Conservation (phyloP, 495 filamentous ascomycete species). For the Lentithecium fluviatile region DNA sequence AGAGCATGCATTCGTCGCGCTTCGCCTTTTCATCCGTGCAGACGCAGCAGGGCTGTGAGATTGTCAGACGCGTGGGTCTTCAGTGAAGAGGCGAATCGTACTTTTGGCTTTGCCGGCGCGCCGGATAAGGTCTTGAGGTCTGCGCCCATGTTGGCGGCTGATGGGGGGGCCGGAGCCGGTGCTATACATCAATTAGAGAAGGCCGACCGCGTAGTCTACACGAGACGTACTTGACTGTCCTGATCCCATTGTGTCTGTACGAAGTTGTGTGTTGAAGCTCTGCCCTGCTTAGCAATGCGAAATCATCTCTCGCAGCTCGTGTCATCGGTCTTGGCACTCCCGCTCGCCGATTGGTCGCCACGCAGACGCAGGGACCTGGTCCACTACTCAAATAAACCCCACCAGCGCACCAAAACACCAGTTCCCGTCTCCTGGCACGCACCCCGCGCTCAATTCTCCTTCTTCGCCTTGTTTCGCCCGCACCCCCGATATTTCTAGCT, state of each 20-base stretch:
- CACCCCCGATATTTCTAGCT: conserved; percentile 12
- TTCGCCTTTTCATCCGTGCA: conserved; percentile 91
- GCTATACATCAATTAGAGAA: conserved; percentile 11
- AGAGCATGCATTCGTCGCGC: conserved; percentile 98
- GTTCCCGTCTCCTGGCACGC: not conserved
- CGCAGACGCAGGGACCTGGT: not conserved
- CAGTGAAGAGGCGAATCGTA: conserved; percentile 30
- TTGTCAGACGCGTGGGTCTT: not conserved
- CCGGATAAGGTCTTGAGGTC: conserved; percentile 46
- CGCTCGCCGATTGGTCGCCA: conserved; percentile 1
- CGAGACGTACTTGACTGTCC: conserved; percentile 32
- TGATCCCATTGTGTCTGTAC: conserved; percentile 29
- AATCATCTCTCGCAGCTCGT: conserved; percentile 6
- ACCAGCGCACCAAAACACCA: conserved; percentile 23
- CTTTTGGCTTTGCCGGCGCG: conserved; percentile 55
- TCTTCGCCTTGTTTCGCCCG: not conserved
- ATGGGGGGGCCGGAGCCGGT: conserved; percentile 30
- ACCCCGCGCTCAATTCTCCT: not conserved
- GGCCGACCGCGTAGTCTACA: not conserved
- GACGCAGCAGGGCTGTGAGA: conserved; percentile 82
- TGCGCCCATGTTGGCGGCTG: conserved; percentile 44
- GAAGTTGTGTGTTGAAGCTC: conserved; percentile 2
- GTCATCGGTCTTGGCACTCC: conserved; percentile 19
- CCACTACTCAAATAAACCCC: conserved; percentile 8
- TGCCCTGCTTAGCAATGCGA: conserved; percentile 22